phyloP scores from a whole-genome alignment of 129 eudicot species.

The Arctium minus region DNA sequence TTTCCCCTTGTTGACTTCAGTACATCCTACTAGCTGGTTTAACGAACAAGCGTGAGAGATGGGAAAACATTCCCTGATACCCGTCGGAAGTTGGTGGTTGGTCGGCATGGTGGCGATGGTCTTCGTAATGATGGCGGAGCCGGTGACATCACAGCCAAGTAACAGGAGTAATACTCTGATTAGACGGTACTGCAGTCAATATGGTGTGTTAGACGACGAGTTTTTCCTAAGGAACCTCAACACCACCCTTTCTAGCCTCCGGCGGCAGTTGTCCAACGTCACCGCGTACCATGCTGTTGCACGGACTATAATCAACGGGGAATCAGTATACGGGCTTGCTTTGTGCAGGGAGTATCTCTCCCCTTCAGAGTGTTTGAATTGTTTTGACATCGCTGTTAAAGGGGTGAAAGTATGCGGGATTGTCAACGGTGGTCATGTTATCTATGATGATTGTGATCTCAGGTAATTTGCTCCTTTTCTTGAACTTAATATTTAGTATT shows the following conservation, averaged over 20 bases:
- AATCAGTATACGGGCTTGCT: constrained; percentile 53
- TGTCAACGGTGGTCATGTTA: constrained; percentile 61
- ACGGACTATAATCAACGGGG: constrained; percentile 48
- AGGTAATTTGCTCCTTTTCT: constrained; percentile 28
- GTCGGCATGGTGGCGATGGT: neutral
- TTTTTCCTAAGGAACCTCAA: constrained; percentile 49
- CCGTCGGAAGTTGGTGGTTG: neutral
- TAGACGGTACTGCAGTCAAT: constrained; percentile 57
- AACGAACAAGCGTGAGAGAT: neutral
- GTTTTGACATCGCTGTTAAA: constrained; percentile 47
- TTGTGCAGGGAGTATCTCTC: constrained; percentile 61
- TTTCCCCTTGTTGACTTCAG: neutral
- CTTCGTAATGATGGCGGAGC: neutral
- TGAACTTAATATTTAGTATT: neutral
- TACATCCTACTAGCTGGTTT: neutral
- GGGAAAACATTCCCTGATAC: constrained; percentile 3
- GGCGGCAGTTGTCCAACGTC: constrained; percentile 29
- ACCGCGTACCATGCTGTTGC: constrained; percentile 37
- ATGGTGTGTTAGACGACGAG: constrained; percentile 31
- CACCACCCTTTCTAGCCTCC: constrained; percentile 48
- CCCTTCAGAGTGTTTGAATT: constrained; percentile 39
- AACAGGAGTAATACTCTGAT: constrained; percentile 37
- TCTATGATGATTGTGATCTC: constrained; percentile 64
- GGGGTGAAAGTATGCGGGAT: constrained; percentile 49
- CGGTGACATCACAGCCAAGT: constrained; percentile 31